phyloP scores from a whole-genome alignment of 2,329 filamentous ascomycete species.

The Exophiala dermatitidis region DNA sequence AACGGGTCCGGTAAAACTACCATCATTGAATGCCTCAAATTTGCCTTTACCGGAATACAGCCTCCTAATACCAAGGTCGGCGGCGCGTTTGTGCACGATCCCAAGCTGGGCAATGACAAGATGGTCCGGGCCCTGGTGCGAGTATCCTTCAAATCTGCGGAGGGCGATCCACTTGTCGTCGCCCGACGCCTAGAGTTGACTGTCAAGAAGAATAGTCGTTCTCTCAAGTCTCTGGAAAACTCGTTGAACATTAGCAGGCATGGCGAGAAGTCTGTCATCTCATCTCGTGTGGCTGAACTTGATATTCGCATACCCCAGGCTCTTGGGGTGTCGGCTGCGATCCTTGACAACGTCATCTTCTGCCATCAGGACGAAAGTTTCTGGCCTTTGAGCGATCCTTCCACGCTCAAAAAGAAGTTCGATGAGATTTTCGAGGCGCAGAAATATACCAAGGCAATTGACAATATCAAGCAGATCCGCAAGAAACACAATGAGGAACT shows the following conservation, averaged over 20 bases:
- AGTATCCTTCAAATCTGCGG: conserved; percentile 73
- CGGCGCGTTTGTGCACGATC: conserved; percentile 93
- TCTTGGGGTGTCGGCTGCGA: conserved; percentile 80
- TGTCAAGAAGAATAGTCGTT: conserved; percentile 69
- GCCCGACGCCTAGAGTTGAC: conserved; percentile 79
- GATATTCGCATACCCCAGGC: conserved; percentile 77
- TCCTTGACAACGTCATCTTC: conserved; percentile 93
- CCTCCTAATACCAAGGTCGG: conserved; percentile 78
- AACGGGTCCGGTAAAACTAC: conserved; percentile 98
- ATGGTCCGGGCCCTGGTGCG: conserved; percentile 89
- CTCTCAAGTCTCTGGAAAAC: conserved; percentile 78
- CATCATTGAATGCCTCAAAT: conserved; percentile 97
- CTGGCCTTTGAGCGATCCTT: conserved; percentile 90
- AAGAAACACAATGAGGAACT: conserved; percentile 78
- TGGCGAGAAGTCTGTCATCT: conserved; percentile 71
- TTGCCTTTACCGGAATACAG: conserved; percentile 88
- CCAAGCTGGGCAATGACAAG: conserved; percentile 77
- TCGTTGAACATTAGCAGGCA: conserved; percentile 64
- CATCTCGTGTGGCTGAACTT: conserved; percentile 71
- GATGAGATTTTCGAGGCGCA: conserved; percentile 96
- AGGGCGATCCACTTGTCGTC: conserved; percentile 70
- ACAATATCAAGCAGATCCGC: conserved; percentile 79
- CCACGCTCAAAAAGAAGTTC: conserved; percentile 81
- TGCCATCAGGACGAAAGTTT: conserved; percentile 97
- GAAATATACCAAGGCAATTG: conserved; percentile 96